A percentile compares a stretch with the other conserved stretches of the same genome.
These are phyloP conservation scores for Ophiosphaerella korrae DNA, from an alignment of 2,329 filamentous ascomycete species.

Conservation along the genomic window DNA sequence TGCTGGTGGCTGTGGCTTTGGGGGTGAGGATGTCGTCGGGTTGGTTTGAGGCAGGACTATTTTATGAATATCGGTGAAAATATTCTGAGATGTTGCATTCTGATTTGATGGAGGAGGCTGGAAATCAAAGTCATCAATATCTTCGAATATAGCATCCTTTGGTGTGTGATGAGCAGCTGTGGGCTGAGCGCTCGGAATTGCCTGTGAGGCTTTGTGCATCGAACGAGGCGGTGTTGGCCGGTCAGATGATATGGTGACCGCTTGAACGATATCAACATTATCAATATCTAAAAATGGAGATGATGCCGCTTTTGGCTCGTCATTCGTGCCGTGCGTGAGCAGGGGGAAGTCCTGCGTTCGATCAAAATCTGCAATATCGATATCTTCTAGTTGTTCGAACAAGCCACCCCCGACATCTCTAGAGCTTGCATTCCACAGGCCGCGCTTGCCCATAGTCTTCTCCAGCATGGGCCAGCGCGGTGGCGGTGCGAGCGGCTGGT, in stretches of 20 bases:
- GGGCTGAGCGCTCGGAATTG: not conserved
- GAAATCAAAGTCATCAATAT: slow-evolving; percentile 32
- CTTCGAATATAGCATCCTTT: slow-evolving; percentile 17
- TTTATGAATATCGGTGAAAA: slow-evolving; percentile 35
- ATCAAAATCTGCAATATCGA: slow-evolving; percentile 39
- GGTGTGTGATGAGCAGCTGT: not conserved
- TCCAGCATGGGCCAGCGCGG: slow-evolving; percentile 24
- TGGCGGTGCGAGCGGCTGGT: not conserved
- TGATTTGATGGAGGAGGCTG: slow-evolving; percentile 36
- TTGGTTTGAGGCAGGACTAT: slow-evolving; percentile 21
- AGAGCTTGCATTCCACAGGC: slow-evolving; percentile 42
- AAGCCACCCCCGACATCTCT: slow-evolving; percentile 39
- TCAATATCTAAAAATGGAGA: slow-evolving; percentile 27
- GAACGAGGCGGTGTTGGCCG: slow-evolving; percentile 18
- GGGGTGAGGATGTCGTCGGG: slow-evolving; percentile 2
- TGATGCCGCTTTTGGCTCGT: slow-evolving; percentile 3
- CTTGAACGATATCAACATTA: slow-evolving; percentile 13
- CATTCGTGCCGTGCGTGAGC: slow-evolving; percentile 25
- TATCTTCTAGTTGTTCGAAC: slow-evolving; percentile 29
- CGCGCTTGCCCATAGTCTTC: slow-evolving; percentile 25
- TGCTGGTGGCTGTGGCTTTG: slow-evolving; percentile 2
- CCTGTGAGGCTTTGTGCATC: not conserved
- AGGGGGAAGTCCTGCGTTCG: slow-evolving; percentile 38
- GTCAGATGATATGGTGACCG: slow-evolving; percentile 30
- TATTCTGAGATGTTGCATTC: slow-evolving; percentile 21